Evolutionary conservation across 495 filamentous ascomycete genomes (phyloP), one percentile per base, ranked within the genome.

Genomic region (Aspergillus bridgeri): DNA sequence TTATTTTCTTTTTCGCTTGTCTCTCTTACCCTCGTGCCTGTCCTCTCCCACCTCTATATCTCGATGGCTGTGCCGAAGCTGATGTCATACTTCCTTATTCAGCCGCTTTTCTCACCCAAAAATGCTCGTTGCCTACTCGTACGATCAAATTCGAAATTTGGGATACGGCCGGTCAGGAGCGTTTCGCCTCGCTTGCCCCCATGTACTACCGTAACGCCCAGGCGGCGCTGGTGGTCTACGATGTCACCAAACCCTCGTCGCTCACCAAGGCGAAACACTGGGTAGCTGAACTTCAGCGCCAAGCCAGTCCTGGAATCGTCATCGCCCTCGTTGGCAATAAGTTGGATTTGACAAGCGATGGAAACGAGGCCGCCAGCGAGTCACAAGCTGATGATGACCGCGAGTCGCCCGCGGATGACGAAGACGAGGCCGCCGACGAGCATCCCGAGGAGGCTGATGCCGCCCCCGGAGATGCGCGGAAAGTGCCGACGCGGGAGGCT

Each of bases 121-220:
- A 98, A 87, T 96, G 91, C 79, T 90, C 89, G 61, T 90, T 98
- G 21, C 95, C 94, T 18, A 91, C 87, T 64, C 86, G 94, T 55
- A 98, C 91, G 57, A 98, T 98, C 80, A 98, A 98, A 76, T 98
- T 98, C 65, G 94, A 98, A 75, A 98, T 98, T 65, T 98, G 94
- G 94, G 94, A 98, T 82, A 98, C 94, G 5, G 94, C 95, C 29
- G 94, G 94, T 66, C 94, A 98, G 75, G 94, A 98, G 76, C 91
- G 94, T 54, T 98, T 98, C 71, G 94, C 94, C 57, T 94, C 89
- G 23, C 85, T 98, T 42, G 94, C 94, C 17, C 94, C 94, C 51
- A 98, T 98, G 94, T 98, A 98, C 82, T 98, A 98, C 79, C 93
- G 94, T 75, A 98, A 98, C 68, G 94, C 94, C 42, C 94, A 98